phyloP scores from a whole-genome alignment of 2,329 filamentous ascomycete genomes.

The Elsinoe fawcettii region DNA sequence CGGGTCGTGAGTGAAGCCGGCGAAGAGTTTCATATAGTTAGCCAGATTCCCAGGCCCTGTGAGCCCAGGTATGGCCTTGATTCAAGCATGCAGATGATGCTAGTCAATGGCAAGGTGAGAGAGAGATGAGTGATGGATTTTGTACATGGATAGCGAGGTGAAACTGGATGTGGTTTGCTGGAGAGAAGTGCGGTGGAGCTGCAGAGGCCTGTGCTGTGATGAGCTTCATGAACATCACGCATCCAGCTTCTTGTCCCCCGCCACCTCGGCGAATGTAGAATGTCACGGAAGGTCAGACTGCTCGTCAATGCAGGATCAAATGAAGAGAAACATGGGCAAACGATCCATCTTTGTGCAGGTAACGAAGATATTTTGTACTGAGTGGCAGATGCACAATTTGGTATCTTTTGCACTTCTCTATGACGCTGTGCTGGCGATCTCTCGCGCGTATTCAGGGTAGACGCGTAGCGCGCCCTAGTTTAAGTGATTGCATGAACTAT shows the following conservation, averaged over 20 bases:
- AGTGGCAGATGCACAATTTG: too few species aligned
- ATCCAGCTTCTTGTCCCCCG: background rate
- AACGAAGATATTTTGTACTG: too few species aligned
- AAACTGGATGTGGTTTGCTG: background rate
- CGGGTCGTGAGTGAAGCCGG: background rate
- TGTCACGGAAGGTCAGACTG: too few species aligned
- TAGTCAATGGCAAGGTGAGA: background rate
- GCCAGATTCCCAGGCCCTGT: background rate
- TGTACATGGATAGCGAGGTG: background rate
- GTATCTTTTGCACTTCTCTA: background rate
- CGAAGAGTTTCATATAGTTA: background rate
- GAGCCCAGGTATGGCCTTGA: background rate
- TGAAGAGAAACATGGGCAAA: too few species aligned
- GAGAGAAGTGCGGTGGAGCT: background rate
- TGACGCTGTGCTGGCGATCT: background rate
- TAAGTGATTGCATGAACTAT: conserved; percentile 7
- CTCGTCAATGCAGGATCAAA: too few species aligned
- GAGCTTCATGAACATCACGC: conserved; percentile 7
- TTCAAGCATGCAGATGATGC: background rate
- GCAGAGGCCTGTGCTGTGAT: background rate
- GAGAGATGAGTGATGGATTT: background rate
- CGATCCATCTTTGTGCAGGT: too few species aligned
- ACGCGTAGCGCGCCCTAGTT: background rate
- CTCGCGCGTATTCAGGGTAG: background rate
- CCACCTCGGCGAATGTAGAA: background rate